Evolutionary conservation across 495 filamentous ascomycete genomes (phyloP).

Genomic region (Aspergillus biplanus): DNA sequence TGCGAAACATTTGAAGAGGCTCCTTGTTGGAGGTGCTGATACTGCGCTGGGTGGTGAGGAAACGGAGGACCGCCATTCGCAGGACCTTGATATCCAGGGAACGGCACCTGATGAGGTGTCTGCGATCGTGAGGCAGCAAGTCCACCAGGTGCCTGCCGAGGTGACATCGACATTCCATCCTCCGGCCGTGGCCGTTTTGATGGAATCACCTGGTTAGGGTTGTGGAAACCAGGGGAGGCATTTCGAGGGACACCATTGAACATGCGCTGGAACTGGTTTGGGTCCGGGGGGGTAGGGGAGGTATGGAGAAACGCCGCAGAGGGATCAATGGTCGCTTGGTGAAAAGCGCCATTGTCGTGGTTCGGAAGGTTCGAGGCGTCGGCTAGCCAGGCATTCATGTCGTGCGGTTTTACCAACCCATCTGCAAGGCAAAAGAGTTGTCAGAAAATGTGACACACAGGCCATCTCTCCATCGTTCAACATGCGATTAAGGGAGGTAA

Average conservation of each 20-base stretch:
- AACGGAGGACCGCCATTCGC: slow-evolving; percentile 60
- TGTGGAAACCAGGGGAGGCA: slow-evolving; percentile 75
- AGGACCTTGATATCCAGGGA: slow-evolving; percentile 65
- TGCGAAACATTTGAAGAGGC: slow-evolving; percentile 81
- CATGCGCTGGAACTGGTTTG: slow-evolving; percentile 66
- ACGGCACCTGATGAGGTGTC: slow-evolving; percentile 77
- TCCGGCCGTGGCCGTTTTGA: slow-evolving; percentile 86
- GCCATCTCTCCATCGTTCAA: slow-evolving; percentile 22
- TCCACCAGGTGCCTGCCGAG: slow-evolving; percentile 73
- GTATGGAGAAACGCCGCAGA: slow-evolving; percentile 56
- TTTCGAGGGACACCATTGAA: slow-evolving; percentile 84
- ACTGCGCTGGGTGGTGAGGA: slow-evolving; percentile 62
- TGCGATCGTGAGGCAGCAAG: slow-evolving; percentile 85
- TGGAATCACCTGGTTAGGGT: slow-evolving; percentile 79
- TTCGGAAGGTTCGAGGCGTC: slow-evolving; percentile 70
- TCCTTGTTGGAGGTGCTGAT: slow-evolving; percentile 82
- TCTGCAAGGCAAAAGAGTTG: slow-evolving; percentile 43
- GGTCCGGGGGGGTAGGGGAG: slow-evolving; percentile 60
- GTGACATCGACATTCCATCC: slow-evolving; percentile 82
- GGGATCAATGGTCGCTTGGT: slow-evolving; percentile 59
- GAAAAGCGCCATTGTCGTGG: slow-evolving; percentile 79
- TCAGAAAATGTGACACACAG: slow-evolving; percentile 29
- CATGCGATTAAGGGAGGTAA: slow-evolving; percentile 18
- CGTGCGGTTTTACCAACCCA: slow-evolving; percentile 60
- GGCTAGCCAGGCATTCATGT: slow-evolving; percentile 86